Evolutionary conservation across 805 yeast genomes (phyloP), one percentile per base, ranked within the genome.

Genomic region (Kazachstania psychrophila): DNA sequence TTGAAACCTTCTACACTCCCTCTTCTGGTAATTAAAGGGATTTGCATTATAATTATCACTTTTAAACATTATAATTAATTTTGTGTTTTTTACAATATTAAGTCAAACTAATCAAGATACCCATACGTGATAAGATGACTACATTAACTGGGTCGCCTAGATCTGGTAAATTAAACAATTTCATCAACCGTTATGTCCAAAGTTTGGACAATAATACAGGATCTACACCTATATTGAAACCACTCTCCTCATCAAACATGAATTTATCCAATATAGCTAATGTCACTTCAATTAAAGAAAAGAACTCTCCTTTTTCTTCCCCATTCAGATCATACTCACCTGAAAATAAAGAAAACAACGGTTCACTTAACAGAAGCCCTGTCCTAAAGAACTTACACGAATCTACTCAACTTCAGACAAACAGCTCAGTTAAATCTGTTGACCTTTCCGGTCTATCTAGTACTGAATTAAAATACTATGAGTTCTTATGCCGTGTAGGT

Each of bases 401-500:
- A 10, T 23, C 30, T 5, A 6, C 30, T 3, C 7, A 18, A 23
- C 4, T 9, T 6, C 22, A 20, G 6, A 28, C 15, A 10, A 18
- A 15, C 7, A 10, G 14, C 2, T 15, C 26, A 3, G 11, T 20
- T 9, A 13, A 14, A 10, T 17, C 20, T 4, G 32, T 33, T 10
- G 36, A 35, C 28, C 19, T 36, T 3, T 20, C 42, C 1, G 29
- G 34, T 9, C 41, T 28, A 10, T 36, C 48, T 1, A 37, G 36
- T 8, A 46, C 48, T 13, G 58, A 59, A 28, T 30, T 37, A n/a
- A 61, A 71, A 43, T 78, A 78, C 5, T 83, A 84, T 53, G 92
- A 83, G 54, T 84, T 84, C 49, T 64, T 85, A 30, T 84, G 94
- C 56, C 74, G 89, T 42, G 77, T 84, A 9, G 75, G 72, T 25